Conservation (phyloP, 768 basidiomycete genomes). For the Lepiota venenata region DNA sequence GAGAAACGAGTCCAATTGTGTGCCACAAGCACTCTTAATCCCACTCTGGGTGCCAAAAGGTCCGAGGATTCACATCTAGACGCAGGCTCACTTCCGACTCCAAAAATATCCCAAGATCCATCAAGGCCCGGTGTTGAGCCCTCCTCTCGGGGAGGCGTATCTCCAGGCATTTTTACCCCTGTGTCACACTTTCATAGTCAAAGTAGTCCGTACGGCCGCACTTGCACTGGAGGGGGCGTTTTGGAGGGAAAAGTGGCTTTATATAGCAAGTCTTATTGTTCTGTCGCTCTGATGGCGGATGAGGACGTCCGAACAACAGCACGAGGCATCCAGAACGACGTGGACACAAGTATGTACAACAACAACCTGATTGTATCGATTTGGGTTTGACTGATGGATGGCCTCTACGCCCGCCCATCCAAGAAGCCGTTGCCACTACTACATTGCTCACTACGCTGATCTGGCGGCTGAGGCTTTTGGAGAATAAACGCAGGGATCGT, state of each 20-base stretch:
- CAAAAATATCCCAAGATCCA: conserved; percentile 11
- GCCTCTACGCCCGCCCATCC: neutral
- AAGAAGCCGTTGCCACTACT: neutral
- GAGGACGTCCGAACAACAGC: conserved; percentile 6
- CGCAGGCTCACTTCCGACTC: neutral
- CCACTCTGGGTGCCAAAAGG: conserved; percentile 3
- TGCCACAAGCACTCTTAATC: neutral
- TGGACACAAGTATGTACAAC: neutral
- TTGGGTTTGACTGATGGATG: conserved; percentile 11
- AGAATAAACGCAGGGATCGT: neutral
- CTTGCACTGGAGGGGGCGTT: neutral
- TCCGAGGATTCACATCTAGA: conserved; percentile 4
- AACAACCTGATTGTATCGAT: conserved; percentile 8
- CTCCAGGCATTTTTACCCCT: neutral
- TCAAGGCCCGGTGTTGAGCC: conserved; percentile 8
- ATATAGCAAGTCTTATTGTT: conserved; percentile 8
- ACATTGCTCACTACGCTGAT: conserved; percentile 2
- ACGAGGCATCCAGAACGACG: conserved; percentile 1
- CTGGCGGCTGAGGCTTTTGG: neutral
- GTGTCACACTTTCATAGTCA: conserved; percentile 11
- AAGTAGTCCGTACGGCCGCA: neutral
- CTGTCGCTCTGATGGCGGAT: conserved; percentile 8
- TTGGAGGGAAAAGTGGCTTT: neutral
- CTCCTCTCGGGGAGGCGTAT: neutral
- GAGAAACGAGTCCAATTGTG: neutral